Percentiles rank a stretch among this genome's conserved stretches.
phyloP scores from a whole-genome alignment of 768 basidiomycete genomes.

The Naganishia antarctica region DNA sequence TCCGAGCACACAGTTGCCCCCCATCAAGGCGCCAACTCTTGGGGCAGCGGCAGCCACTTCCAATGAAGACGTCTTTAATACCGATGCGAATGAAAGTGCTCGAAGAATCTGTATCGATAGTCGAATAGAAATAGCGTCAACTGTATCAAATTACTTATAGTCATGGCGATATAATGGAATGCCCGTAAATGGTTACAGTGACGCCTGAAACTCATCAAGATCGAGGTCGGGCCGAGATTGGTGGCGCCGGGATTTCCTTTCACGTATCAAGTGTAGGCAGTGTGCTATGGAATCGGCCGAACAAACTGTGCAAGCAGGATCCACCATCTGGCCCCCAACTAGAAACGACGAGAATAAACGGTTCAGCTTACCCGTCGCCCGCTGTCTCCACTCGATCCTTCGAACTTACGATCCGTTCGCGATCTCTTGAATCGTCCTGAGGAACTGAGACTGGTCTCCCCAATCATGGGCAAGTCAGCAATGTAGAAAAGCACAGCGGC shows the following conservation, averaged over 20 bases:
- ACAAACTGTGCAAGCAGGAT: conserved; percentile 1
- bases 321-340: conserved; percentile 15
- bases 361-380: too few species aligned
- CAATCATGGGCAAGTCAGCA: too few species aligned
- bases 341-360: too few species aligned
- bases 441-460: conserved; percentile 37
- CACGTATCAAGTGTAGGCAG: too few species aligned
- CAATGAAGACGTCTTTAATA: not conserved
- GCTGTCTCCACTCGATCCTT: too few species aligned
- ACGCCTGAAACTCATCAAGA: too few species aligned
- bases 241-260: too few species aligned
- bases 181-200: too few species aligned
- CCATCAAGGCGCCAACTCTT: conserved; percentile 20
- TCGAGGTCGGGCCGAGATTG: too few species aligned
- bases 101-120: conserved; percentile 1
- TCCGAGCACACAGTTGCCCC: conserved; percentile 13
- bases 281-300: conserved; percentile 9
- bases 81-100: too few species aligned
- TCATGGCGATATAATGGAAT: too few species aligned
- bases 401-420: conserved; percentile 34
- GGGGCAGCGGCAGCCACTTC: conserved; percentile 23
- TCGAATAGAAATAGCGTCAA: not conserved
- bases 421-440: conserved; percentile 40
- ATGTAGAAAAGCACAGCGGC: not conserved
- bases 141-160: not conserved